These are phyloP conservation scores for Pugionium cornutum DNA, from an alignment of 345 rosid species.

Conservation along the genomic window DNA sequence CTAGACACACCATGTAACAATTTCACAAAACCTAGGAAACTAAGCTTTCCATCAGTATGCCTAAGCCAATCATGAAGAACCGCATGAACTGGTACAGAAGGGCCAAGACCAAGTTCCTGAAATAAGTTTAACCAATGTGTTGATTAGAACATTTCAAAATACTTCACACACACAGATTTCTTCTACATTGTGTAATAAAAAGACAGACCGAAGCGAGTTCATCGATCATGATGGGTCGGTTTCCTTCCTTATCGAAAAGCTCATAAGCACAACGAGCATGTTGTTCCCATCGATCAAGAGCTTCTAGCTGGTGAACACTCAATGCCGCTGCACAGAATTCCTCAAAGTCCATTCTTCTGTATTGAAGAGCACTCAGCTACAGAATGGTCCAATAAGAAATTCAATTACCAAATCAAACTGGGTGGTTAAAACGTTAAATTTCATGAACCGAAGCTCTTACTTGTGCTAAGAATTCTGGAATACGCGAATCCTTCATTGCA, in stretches of 20 bases:
- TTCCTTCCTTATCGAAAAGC: slow-evolving; percentile 90
- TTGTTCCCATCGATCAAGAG: slow-evolving; percentile 88
- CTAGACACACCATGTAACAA: slow-evolving; percentile 82
- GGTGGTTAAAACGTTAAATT: not conserved
- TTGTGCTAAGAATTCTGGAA: slow-evolving; percentile 79
- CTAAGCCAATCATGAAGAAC: slow-evolving; percentile 96
- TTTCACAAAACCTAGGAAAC: slow-evolving; percentile 89
- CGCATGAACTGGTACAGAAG: slow-evolving; percentile 80
- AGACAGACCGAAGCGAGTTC: slow-evolving; percentile 76
- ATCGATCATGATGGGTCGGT: slow-evolving; percentile 82
- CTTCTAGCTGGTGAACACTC: slow-evolving; percentile 91
- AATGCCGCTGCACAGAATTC: slow-evolving; percentile 90
- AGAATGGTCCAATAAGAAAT: slow-evolving; percentile 10
- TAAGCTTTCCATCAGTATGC: slow-evolving; percentile 91
- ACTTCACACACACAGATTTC: not conserved
- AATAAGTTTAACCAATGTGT: slow-evolving; percentile 1
- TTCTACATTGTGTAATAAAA: not conserved
- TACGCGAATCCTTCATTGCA: slow-evolving; percentile 87
- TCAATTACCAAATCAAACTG: slow-evolving; percentile 1
- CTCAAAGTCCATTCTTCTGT: slow-evolving; percentile 88
- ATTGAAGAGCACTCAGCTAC: slow-evolving; percentile 86
- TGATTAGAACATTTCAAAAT: slow-evolving; percentile 3
- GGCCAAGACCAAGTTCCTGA: slow-evolving; percentile 96
- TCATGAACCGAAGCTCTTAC: slow-evolving; percentile 45
- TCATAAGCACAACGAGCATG: slow-evolving; percentile 91